phyloP scores from a whole-genome alignment of 331 rosid genomes.

The Malus hybrid region DNA sequence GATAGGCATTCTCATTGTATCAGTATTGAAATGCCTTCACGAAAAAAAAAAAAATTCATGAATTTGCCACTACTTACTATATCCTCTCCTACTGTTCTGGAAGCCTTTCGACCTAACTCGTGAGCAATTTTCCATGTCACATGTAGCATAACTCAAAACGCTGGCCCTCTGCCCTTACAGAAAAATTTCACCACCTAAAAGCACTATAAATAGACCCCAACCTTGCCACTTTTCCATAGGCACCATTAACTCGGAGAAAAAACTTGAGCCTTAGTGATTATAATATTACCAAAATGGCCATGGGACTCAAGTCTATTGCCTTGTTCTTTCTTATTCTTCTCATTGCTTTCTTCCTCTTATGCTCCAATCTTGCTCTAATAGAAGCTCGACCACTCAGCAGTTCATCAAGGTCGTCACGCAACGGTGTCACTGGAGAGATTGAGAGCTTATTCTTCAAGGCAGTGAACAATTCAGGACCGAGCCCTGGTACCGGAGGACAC shows the following conservation, averaged over 20 bases:
- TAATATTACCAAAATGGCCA: conserved; percentile 2
- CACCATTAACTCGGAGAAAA: neutral
- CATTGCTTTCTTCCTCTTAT: neutral
- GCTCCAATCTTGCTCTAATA: neutral
- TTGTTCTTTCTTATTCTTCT: neutral
- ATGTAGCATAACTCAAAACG: neutral
- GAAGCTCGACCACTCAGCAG: conserved; percentile 8
- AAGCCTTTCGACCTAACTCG: neutral
- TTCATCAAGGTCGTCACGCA: neutral
- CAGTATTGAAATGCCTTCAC: neutral
- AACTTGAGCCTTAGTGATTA: neutral
- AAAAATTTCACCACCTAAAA: too few species aligned
- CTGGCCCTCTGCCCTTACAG: neutral
- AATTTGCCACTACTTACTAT: neutral
- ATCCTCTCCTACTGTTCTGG: neutral
- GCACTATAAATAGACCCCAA: conserved; percentile 1
- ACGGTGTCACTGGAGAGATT: neutral
- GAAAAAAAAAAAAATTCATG: neutral
- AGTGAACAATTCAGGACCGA: neutral
- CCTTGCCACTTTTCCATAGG: neutral
- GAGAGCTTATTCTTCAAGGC: neutral
- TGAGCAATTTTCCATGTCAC: neutral
- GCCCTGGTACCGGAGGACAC: neutral
- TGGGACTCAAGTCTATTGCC: conserved; percentile 4
- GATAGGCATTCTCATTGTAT: neutral